A percentile compares a stretch with the other conserved stretches of the same genome.
Evolutionary conservation across 2,329 filamentous ascomycete genomes (phyloP).

Genomic region (Aschersonia sp.): DNA sequence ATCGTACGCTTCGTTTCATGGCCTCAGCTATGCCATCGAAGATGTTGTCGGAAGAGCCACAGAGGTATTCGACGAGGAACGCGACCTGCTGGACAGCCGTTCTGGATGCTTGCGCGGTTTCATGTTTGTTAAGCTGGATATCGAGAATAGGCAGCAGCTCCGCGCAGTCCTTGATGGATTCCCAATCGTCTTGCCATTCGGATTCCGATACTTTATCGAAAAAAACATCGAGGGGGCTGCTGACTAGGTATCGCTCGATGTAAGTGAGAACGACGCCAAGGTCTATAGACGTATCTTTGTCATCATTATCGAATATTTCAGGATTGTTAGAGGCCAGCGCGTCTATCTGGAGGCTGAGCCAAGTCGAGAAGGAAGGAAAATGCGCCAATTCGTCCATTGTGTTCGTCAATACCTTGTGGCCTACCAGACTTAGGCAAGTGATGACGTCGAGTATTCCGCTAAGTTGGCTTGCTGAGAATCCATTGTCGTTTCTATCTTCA

Average conservation of each 20-base stretch:
- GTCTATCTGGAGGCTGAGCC: constrained; percentile 76
- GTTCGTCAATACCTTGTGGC: constrained; percentile 56
- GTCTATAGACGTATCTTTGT: constrained; percentile 66
- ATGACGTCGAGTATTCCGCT: constrained; percentile 55
- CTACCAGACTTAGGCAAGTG: constrained; percentile 60
- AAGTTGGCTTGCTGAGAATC: constrained; percentile 49
- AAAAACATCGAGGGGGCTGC: constrained; percentile 50
- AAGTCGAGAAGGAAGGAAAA: constrained; percentile 66
- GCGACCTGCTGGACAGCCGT: constrained; percentile 45
- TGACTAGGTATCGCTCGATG: constrained; percentile 54
- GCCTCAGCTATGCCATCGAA: constrained; percentile 57
- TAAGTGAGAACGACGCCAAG: constrained; percentile 61
- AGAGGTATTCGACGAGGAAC: constrained; percentile 46
- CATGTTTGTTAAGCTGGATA: constrained; percentile 31
- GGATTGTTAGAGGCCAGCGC: constrained; percentile 50
- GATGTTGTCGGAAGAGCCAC: constrained; percentile 38
- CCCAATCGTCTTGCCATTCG: constrained; percentile 33
- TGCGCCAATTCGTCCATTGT: constrained; percentile 65
- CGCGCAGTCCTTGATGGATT: constrained; percentile 26
- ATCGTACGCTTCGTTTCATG: constrained; percentile 52
- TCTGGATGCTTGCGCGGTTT: constrained; percentile 28
- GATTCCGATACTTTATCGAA: constrained; percentile 35
- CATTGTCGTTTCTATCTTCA: constrained; percentile 49
- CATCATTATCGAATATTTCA: constrained; percentile 55
- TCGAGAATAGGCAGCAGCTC: constrained; percentile 33